Percentiles rank a stretch among this genome's conserved stretches.
Evolutionary conservation across 345 rosid species (phyloP).

Genomic region (Arabis alpina): DNA sequence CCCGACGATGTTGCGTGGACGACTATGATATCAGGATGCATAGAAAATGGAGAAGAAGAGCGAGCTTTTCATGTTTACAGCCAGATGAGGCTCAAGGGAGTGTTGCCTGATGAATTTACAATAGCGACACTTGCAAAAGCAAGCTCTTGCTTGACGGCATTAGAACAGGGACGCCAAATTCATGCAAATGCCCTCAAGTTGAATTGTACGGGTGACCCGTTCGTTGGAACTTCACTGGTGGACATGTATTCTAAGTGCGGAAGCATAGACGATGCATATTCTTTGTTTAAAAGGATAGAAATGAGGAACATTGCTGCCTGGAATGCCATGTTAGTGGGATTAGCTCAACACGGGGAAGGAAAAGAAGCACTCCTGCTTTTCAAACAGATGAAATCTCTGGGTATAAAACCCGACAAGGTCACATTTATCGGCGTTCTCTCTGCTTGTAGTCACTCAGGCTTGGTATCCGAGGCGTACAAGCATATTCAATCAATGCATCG

Average conservation of each 20-base stretch:
- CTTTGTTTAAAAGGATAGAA: constrained; percentile 50
- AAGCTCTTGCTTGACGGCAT: constrained; percentile 57
- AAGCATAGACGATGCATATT: constrained; percentile 57
- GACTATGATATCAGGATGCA: constrained; percentile 68
- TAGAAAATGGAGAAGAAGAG: constrained; percentile 65
- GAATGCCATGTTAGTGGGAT: constrained; percentile 63
- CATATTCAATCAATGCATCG: constrained; percentile 50
- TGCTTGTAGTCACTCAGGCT: constrained; percentile 63
- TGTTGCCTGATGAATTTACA: constrained; percentile 64
- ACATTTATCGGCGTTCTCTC: constrained; percentile 58
- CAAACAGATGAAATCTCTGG: constrained; percentile 45
- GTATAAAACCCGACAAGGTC: constrained; percentile 52
- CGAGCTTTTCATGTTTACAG: constrained; percentile 55
- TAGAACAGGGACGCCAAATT: constrained; percentile 69
- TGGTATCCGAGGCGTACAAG: constrained; percentile 54
- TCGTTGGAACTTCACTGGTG: constrained; percentile 59
- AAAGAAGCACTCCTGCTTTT: constrained; percentile 59
- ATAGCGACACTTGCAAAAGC: constrained; percentile 67
- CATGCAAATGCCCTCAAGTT: constrained; percentile 65
- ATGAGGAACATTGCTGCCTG: constrained; percentile 46
- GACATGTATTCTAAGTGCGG: constrained; percentile 84
- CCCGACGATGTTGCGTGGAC: constrained; percentile 78
- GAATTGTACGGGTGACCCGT: constrained; percentile 50
- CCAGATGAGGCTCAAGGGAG: constrained; percentile 61
- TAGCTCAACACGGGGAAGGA: constrained; percentile 63